Percentiles rank a stretch among this genome's conserved stretches.
Conservation (phyloP, 2,329 filamentous ascomycete species). For the Epichloe brachyelytri region DNA sequence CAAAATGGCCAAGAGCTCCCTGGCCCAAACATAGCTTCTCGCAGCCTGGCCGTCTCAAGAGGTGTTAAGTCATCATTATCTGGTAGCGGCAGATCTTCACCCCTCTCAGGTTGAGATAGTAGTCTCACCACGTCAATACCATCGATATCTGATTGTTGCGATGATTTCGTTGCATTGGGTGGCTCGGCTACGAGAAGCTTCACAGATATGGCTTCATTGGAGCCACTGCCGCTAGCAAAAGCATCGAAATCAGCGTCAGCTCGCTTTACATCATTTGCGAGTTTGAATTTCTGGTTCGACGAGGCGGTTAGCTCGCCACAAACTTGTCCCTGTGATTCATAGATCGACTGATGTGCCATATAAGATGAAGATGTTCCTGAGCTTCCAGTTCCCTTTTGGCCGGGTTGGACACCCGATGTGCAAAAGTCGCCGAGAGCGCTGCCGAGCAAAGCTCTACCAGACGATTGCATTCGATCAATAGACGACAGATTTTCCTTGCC, state of each 20-base stretch:
- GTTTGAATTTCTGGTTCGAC: neutral
- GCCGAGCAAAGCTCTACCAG: neutral
- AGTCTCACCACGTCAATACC: conserved; percentile 23
- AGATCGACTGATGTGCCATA: neutral
- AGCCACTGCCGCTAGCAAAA: neutral
- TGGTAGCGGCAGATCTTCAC: conserved; percentile 11
- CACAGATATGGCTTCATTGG: neutral
- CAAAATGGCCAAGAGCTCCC: conserved; percentile 15
- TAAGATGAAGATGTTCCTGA: conserved; percentile 1
- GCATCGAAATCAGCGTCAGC: neutral
- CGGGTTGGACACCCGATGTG: neutral
- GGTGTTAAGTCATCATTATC: conserved; percentile 14
- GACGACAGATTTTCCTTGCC: conserved; percentile 4
- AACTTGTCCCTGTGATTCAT: neutral
- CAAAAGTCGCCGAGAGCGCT: neutral
- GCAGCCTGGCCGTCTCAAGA: conserved; percentile 20
- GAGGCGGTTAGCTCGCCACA: neutral
- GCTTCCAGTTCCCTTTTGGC: conserved; percentile 9
- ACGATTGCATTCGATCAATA: neutral
- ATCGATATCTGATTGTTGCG: conserved; percentile 6
- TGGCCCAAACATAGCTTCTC: conserved; percentile 24
- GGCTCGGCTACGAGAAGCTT: neutral
- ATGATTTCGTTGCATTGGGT: conserved; percentile 9
- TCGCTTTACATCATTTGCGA: neutral
- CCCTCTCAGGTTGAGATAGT: conserved; percentile 17